A percentile compares a stretch with the other conserved stretches of the same genome.
Conservation (phyloP, 306 rosid genomes). For the Begonia peltatifolia region DNA sequence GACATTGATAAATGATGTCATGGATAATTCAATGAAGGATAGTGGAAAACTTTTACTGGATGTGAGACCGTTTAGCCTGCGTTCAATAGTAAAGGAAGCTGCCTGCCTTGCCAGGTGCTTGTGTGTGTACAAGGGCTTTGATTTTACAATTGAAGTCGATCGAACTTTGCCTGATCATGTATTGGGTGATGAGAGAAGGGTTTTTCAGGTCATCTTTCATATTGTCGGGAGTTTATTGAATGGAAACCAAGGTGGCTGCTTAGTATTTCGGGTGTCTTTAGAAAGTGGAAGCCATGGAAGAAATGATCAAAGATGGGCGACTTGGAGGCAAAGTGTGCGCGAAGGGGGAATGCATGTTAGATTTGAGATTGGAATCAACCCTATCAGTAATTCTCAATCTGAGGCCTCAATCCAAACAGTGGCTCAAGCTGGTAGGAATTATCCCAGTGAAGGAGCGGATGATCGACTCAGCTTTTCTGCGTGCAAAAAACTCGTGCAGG, state of each 20-base stretch:
- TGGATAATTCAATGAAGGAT: conserved; percentile 72
- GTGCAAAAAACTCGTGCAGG: conserved; percentile 92
- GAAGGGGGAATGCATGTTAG: conserved; percentile 72
- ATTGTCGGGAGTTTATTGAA: conserved; percentile 85
- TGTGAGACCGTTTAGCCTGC: conserved; percentile 63
- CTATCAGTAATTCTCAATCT: conserved; percentile 26
- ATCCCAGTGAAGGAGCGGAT: conserved; percentile 47
- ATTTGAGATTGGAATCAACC: conserved; percentile 68
- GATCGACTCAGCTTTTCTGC: conserved; percentile 79
- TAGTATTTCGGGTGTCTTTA: conserved; percentile 41
- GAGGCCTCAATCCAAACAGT: conserved; percentile 33
- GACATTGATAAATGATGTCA: conserved; percentile 80
- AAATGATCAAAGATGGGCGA: conserved; percentile 65
- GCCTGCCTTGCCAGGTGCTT: conserved; percentile 87
- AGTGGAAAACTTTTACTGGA: conserved; percentile 68
- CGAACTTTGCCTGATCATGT: conserved; percentile 69
- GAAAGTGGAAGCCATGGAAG: conserved; percentile 86
- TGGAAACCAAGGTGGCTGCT: conserved; percentile 41
- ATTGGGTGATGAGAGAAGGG: conserved; percentile 92
- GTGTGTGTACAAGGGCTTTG: conserved; percentile 62
- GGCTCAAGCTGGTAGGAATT: conserved; percentile 31
- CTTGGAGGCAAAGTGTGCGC: conserved; percentile 72
- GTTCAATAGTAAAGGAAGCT: conserved; percentile 80
- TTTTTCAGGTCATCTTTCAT: conserved; percentile 94
- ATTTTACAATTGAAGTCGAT: conserved; percentile 66